Evolutionary conservation across 2,329 filamentous ascomycete genomes (phyloP), one percentile per base, ranked within the genome.

Genomic region (Exophiala calicioides): DNA sequence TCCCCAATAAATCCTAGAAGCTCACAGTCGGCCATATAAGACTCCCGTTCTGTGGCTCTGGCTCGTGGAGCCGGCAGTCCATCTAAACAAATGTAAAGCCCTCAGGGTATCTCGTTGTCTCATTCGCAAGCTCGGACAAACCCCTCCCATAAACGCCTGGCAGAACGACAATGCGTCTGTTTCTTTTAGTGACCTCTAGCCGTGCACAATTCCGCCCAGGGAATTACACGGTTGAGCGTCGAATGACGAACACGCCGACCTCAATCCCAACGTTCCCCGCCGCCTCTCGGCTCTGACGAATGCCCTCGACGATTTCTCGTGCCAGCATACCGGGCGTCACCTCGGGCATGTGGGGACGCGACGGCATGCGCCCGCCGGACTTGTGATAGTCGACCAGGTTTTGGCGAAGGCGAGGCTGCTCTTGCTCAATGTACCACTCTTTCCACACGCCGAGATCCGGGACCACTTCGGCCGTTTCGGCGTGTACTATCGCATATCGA

Each of bases 391-490:
- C 55, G 19, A 59, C 48, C 24, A 59, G 21, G 20, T 56, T 48
- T 24, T 58, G 75, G 49, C 78, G 73, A 39, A 84, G 75, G 10
- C 80, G 72, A 8, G 74, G 69, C 57, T 80, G 80, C 60, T 84
- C 81, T 59, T 85, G 81, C 58, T 81, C 79, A 34, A 80, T 75
- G 71, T 78, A 84, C 81, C 80, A 84, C 45, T 82, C 76, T 23
- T 75, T 72, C 81, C 81, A 85, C 2, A 75, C 69, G 15, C 71
- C 66, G 20, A 78, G 70, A 40, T 76, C 72, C 2, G 83, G 65
- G 1, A 66, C 56, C 12, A 79, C 72, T 43, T 72, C 69, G 29
- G 79, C 71, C 49, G 71, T 75, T 3, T 73, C 69, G 1, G 79
- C 69, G 53, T 81, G 73, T 1, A 75, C 66, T 2, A 81, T 52